phyloP scores from a whole-genome alignment of 2,329 filamentous ascomycete species.

The Colletotrichum graminicola region DNA sequence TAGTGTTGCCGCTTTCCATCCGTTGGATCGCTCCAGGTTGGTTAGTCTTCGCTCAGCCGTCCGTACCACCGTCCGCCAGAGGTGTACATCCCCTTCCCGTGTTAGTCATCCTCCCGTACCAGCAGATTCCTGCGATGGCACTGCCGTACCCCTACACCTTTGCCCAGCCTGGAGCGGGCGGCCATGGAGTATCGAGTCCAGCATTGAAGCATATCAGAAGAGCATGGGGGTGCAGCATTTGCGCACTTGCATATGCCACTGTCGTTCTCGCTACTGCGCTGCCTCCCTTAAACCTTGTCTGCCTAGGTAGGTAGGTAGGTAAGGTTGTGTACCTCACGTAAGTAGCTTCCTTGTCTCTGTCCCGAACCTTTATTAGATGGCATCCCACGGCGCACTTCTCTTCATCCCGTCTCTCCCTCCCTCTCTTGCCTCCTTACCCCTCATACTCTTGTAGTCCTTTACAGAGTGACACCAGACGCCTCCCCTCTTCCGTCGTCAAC shows the following conservation, averaged over 20 bases:
- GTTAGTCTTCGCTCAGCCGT: constrained; percentile 27
- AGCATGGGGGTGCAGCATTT: neutral
- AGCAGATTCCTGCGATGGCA: constrained; percentile 1
- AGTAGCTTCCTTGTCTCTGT: constrained; percentile 1
- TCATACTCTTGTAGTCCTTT: constrained; percentile 30
- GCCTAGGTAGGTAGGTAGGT: neutral
- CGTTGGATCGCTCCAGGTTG: constrained; percentile 33
- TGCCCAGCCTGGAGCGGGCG: constrained; percentile 14
- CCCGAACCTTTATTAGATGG: constrained; percentile 36
- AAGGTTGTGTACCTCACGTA: neutral
- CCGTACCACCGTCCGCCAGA: neutral
- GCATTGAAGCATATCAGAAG: neutral
- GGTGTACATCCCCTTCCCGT: neutral
- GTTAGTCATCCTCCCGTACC: neutral
- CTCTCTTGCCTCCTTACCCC: constrained; percentile 19
- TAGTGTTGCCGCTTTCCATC: constrained; percentile 33
- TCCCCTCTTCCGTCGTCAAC: constrained; percentile 25
- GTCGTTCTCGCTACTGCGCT: neutral
- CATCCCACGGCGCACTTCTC: constrained; percentile 25
- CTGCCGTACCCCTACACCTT: constrained; percentile 22
- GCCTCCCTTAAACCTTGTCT: neutral
- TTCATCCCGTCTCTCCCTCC: neutral
- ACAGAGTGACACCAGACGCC: constrained; percentile 29
- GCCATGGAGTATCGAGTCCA: neutral
- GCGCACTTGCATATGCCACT: neutral